Evolutionary conservation across 1,284 basidiomycete genomes (phyloP).

Genomic region (Bondarzewia mesenterica): DNA sequence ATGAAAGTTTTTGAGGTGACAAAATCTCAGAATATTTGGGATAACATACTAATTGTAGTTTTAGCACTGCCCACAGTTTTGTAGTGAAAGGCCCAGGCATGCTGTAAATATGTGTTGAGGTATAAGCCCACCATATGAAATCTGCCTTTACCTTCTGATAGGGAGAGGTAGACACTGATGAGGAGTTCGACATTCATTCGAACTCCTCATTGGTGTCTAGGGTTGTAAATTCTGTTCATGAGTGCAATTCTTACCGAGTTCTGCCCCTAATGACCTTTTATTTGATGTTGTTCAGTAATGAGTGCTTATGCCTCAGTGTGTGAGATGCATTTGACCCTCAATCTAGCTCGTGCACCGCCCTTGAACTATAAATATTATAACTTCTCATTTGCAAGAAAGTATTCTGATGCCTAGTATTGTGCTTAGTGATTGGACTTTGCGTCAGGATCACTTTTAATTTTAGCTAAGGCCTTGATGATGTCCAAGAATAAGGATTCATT

Average conservation of each 20-base stretch:
- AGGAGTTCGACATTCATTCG: constrained; percentile 28
- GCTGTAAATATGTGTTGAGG: constrained; percentile 20
- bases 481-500: constrained; percentile 9
- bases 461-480: constrained; percentile 15
- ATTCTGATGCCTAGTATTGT: constrained; percentile 18
- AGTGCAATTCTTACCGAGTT: constrained; percentile 22
- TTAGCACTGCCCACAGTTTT: constrained; percentile 19
- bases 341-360: not conserved
- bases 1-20: constrained; percentile 24
- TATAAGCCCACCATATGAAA: constrained; percentile 20
- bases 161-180: constrained; percentile 24
- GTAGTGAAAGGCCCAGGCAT: constrained; percentile 20
- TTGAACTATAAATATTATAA: constrained; percentile 22
- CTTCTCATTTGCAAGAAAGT: constrained; percentile 22
- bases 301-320: constrained; percentile 11
- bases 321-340: constrained; percentile 16
- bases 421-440: constrained; percentile 13
- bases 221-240: constrained; percentile 19
- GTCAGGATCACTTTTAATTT: not conserved
- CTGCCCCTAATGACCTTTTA: constrained; percentile 21
- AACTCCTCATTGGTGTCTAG: constrained; percentile 24
- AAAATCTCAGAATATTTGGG: constrained; percentile 18
- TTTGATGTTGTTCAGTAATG: constrained; percentile 9
- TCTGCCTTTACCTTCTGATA: constrained; percentile 26
- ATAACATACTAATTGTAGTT: constrained; percentile 18